Percentiles rank a stretch among this genome's conserved stretches.
Conservation (phyloP, 495 filamentous ascomycete species). For the Parathielavia appendiculata region DNA sequence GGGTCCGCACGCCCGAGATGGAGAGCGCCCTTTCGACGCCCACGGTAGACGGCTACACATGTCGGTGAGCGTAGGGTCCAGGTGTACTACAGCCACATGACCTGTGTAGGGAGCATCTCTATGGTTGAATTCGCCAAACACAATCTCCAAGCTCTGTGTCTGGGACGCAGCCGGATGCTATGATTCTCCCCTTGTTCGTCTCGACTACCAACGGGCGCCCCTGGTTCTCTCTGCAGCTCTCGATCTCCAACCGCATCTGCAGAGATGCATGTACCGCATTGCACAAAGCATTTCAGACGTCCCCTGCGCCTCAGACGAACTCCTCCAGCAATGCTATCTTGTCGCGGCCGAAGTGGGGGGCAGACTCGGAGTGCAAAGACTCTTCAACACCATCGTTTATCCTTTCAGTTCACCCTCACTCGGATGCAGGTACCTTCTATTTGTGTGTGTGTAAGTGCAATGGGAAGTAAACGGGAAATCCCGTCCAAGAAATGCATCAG, state of each 20-base stretch:
- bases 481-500: too few species aligned
- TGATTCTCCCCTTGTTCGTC: not conserved
- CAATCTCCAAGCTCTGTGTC: too few species aligned
- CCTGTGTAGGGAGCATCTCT: not conserved
- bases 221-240: too few species aligned
- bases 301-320: constrained; percentile 7
- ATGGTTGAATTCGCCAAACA: too few species aligned
- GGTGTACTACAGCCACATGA: not conserved
- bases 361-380: not conserved
- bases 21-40: constrained; percentile 17
- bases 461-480: too few species aligned
- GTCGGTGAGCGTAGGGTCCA: constrained; percentile 6
- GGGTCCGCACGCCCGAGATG: constrained; percentile 25
- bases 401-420: not conserved
- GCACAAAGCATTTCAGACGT: too few species aligned
- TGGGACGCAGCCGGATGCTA: too few species aligned
- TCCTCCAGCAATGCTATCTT: constrained; percentile 8
- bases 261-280: too few species aligned
- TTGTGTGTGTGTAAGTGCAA: too few species aligned
- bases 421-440: too few species aligned
- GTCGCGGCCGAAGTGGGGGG: not conserved
- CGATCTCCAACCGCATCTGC: too few species aligned
- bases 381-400: not conserved
- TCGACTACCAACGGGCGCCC: too few species aligned
- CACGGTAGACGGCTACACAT: constrained; percentile 16